A percentile compares a stretch with the other conserved stretches of the same genome.
Evolutionary conservation across 192 early-diverging fungal genomes (phyloP).

Genomic region (Dissophora ornata): DNA sequence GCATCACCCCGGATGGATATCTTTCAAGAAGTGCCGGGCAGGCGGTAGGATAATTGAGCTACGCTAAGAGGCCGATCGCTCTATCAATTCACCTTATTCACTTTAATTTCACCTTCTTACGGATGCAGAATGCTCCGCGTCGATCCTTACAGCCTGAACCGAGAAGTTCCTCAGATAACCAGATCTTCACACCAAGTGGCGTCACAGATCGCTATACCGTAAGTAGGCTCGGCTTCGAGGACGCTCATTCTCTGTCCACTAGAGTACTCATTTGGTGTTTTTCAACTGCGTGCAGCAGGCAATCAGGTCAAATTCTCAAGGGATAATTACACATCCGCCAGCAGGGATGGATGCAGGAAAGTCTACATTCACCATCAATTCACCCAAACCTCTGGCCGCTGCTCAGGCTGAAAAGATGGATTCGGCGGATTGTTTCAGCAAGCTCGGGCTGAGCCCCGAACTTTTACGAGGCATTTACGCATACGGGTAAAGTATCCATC

Average conservation of each 20-base stretch:
- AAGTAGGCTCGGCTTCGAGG: background rate
- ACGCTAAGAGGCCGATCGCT: no score
- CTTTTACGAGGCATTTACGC: slow-evolving; percentile 51
- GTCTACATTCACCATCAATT: slow-evolving; percentile 26
- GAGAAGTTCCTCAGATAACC: slow-evolving; percentile 13
- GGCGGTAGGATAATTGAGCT: slow-evolving; percentile 1
- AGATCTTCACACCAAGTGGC: background rate
- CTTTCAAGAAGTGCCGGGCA: slow-evolving; percentile 7
- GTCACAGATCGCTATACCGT: slow-evolving; percentile 43
- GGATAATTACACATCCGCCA: slow-evolving; percentile 13
- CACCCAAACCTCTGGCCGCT: slow-evolving; percentile 21
- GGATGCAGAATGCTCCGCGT: no score
- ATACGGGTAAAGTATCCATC: slow-evolving; percentile 18
- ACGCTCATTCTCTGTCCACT: background rate
- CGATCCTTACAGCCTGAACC: slow-evolving; percentile 28
- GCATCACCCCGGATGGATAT: slow-evolving; percentile 12
- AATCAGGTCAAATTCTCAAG: slow-evolving; percentile 28
- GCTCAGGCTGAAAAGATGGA: slow-evolving; percentile 40
- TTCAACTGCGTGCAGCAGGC: slow-evolving; percentile 11
- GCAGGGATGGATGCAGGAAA: slow-evolving; percentile 32
- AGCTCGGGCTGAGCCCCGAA: slow-evolving; percentile 35
- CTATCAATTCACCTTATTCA: no score
- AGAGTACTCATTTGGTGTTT: background rate
- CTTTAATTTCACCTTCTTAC: no score
- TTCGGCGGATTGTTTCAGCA: slow-evolving; percentile 45